Evolutionary conservation across 768 basidiomycete genomes (phyloP).

Genomic region (Boletellus ananas): DNA sequence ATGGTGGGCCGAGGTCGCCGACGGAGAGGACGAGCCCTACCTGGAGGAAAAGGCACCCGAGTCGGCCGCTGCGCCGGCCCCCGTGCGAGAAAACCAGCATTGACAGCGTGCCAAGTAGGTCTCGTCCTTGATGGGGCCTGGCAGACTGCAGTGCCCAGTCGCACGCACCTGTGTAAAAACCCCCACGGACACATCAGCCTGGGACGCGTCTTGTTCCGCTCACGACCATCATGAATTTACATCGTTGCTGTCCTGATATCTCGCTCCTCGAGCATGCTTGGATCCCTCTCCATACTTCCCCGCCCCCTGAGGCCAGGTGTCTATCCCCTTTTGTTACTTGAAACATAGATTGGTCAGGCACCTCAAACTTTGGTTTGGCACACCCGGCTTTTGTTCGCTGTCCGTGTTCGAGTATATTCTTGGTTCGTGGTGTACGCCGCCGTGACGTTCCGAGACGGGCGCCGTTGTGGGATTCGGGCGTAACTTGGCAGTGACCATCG

Average conservation of each 20-base stretch:
- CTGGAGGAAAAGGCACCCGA: slow-evolving; percentile 27
- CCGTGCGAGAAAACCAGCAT: slow-evolving; percentile 5
- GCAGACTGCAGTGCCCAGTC: slow-evolving; percentile 1
- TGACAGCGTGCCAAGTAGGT: background rate
- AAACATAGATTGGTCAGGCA: slow-evolving; percentile 8
- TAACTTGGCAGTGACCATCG: too few species aligned
- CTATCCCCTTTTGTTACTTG: slow-evolving; percentile 5
- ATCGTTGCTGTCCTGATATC: slow-evolving; percentile 27
- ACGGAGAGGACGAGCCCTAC: slow-evolving; percentile 49
- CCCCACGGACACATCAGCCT: slow-evolving; percentile 2
- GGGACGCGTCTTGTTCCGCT: slow-evolving; percentile 4
- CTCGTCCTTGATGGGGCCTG: background rate
- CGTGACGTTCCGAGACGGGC: too few species aligned
- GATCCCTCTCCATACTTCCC: slow-evolving; percentile 4
- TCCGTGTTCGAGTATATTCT: background rate
- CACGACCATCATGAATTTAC: slow-evolving; percentile 23
- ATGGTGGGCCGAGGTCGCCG: slow-evolving; percentile 79
- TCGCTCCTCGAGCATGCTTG: slow-evolving; percentile 18
- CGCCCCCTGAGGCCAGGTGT: background rate
- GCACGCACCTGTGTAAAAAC: slow-evolving; percentile 2
- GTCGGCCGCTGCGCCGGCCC: slow-evolving; percentile 1
- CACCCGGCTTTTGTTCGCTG: slow-evolving; percentile 13
- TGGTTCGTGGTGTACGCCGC: background rate
- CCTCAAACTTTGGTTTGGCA: background rate
- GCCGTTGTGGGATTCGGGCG: too few species aligned